Evolutionary conservation across 163 green algal species (phyloP).

Genomic region (Picocystis sp.): DNA sequence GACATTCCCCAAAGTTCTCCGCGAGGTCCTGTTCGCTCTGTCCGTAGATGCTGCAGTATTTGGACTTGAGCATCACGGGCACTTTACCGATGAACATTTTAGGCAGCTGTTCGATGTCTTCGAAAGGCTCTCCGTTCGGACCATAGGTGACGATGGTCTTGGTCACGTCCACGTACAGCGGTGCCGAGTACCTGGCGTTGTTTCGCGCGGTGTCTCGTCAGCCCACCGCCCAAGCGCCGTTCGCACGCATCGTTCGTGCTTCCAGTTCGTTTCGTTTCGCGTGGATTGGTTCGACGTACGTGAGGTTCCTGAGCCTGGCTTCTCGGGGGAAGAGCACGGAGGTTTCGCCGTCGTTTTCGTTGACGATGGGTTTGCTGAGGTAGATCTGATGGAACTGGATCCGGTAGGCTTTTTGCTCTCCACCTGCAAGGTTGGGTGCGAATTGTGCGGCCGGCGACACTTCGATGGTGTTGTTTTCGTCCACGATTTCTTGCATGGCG

Average conservation of each 20-base stretch:
- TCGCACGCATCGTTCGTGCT: background rate
- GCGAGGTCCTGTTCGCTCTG: slow-evolving; percentile 64
- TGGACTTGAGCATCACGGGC: slow-evolving; percentile 92
- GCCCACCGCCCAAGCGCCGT: background rate
- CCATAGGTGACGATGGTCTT: slow-evolving; percentile 38
- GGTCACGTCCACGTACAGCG: slow-evolving; percentile 81
- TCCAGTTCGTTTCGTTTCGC: background rate
- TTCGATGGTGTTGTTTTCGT: slow-evolving; percentile 68
- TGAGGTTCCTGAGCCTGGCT: slow-evolving; percentile 86
- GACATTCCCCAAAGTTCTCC: slow-evolving; percentile 77
- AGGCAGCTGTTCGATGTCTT: slow-evolving; percentile 38
- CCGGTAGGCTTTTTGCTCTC: slow-evolving; percentile 19
- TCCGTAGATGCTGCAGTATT: slow-evolving; percentile 69
- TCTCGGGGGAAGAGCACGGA: slow-evolving; percentile 81
- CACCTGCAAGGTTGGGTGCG: slow-evolving; percentile 7
- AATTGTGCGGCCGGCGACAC: slow-evolving; percentile 62
- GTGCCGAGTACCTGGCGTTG: slow-evolving; percentile 59
- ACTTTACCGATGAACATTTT: slow-evolving; percentile 85
- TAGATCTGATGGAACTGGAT: slow-evolving; percentile 92
- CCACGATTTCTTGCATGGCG: slow-evolving; percentile 88
- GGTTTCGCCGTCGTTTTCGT: slow-evolving; percentile 80
- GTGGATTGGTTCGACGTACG: slow-evolving; percentile 26
- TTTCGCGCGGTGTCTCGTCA: background rate
- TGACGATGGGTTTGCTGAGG: slow-evolving; percentile 76
- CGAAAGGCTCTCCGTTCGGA: slow-evolving; percentile 21